Conservation (phyloP, 139 green algal species). For the Spirogloea muscicola region DNA sequence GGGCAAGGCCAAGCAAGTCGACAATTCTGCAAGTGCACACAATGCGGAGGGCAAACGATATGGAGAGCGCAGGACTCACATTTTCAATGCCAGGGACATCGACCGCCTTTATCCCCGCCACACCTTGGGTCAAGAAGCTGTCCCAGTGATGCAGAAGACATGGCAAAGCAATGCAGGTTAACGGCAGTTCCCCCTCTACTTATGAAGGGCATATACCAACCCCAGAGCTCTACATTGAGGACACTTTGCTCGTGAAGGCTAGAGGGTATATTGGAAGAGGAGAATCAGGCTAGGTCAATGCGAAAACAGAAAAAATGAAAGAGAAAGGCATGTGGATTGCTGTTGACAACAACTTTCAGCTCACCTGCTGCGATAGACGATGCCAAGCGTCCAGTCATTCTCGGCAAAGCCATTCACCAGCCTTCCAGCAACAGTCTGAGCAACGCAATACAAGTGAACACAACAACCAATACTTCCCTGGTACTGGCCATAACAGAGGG, state of each 20-base stretch:
- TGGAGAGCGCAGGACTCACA: too few relatives aligned
- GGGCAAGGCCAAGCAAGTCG: too few relatives aligned
- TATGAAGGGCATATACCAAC: too few relatives aligned
- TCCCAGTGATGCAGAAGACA: constrained; percentile 1
- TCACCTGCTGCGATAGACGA: constrained; percentile 42
- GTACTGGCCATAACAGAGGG: too few relatives aligned
- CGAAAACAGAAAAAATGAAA: background rate
- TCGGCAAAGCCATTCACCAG: constrained; percentile 38
- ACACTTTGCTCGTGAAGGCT: too few relatives aligned
- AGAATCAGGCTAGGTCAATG: background rate
- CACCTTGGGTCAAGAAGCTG: constrained; percentile 11
- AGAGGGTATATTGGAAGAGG: background rate
- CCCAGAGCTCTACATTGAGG: too few relatives aligned
- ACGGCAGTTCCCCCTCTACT: too few relatives aligned
- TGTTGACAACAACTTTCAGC: background rate
- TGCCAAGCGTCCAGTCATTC: constrained; percentile 44
- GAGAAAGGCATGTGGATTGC: background rate
- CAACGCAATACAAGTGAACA: too few relatives aligned
- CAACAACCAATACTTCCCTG: too few relatives aligned
- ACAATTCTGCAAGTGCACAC: too few relatives aligned
- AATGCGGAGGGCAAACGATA: too few relatives aligned
- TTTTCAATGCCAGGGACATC: constrained; percentile 10
- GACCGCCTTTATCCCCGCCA: constrained; percentile 9
- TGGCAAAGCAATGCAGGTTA: too few relatives aligned
- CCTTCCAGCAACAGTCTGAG: constrained; percentile 31